Evolutionary conservation across 495 filamentous ascomycete genomes (phyloP), one percentile per base, ranked within the genome.

Genomic region (Penicillium coprophilum): DNA sequence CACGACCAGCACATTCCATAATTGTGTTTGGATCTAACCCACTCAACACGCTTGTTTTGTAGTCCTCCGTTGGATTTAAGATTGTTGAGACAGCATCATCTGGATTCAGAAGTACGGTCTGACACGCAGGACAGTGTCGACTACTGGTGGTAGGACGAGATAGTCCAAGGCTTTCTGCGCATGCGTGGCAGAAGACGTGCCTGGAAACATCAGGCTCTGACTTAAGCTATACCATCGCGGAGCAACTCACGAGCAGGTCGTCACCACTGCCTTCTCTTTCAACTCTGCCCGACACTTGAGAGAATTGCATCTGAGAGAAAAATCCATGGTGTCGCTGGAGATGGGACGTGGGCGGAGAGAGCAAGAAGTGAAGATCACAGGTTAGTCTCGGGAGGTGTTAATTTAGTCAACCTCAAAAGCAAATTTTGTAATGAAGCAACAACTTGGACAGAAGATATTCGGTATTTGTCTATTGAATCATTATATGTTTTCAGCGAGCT

Each of bases 1-100:
- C 94, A 53, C 90, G 81, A 12, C 87, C 88, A 47, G 92, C 88
- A 62, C 91, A 96, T 65, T 97, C 94, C 82, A 96, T 92, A 50
- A 98, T 89, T 11, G 86, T 82, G 38, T 81, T 87, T 2, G 94
- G 94, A 52, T 83, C 89, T 6, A 96, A 72, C 0, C 94, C 94
- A 68, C 89, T 90, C 13, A 98, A 75, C 10, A 94, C 86, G 57
- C 90, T 91, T 0, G 91, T 93, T 66, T 96, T 96, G 78, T 96
- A 97, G 58, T 96, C 94, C 67, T 97, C 93, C 0, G 88, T 85
- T 0, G 92, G 93, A 54, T 89, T 90, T 31, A 98, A 79, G 45
- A 86, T 80, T 1, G 87, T 85, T 19, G 85, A 79, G 3, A 91
- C 85, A 19, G 83, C 88, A 73, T 95, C 92, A 63, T 96, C 91